These are phyloP conservation scores for Coemansia sp. DNA, from an alignment of 371 early-diverging fungal genomes.

Conservation along the genomic window DNA sequence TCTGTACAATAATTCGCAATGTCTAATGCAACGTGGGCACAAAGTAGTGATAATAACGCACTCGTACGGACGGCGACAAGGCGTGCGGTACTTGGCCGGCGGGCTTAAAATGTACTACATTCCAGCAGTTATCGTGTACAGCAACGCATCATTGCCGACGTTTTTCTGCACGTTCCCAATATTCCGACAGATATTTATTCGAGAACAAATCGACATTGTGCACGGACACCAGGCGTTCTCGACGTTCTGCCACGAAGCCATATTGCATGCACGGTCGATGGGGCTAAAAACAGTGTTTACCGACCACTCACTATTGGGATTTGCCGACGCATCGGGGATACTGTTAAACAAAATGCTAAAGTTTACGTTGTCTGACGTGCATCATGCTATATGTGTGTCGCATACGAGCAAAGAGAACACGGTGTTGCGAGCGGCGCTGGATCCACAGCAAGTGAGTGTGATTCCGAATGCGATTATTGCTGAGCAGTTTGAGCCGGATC, in stretches of 20 bases:
- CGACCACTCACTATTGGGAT: constrained; percentile 98
- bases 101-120: constrained; percentile 98
- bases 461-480: constrained; percentile 99
- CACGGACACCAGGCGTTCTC: constrained; percentile 99
- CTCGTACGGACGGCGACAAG: constrained; percentile 80
- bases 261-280: constrained; percentile 95
- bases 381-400: constrained; percentile 98
- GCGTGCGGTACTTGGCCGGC: constrained; percentile 88
- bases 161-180: constrained; percentile 89
- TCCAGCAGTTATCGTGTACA: constrained; percentile 81
- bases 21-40: constrained; percentile 89
- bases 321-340: constrained; percentile 91
- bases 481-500: constrained; percentile 85
- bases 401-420: constrained; percentile 99
- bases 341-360: constrained; percentile 93
- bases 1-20: constrained; percentile 88
- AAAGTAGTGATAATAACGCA: constrained; percentile 92
- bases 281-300: constrained; percentile 96
- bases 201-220: constrained; percentile 93
- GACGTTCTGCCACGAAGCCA: constrained; percentile 92
- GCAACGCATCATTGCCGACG: constrained; percentile 92
- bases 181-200: constrained; percentile 88
- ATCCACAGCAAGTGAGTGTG: constrained; percentile 90
- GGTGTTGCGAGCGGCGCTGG: constrained; percentile 88
- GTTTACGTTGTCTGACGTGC: constrained; percentile 91